Percentiles rank a stretch among this genome's conserved stretches.
These are phyloP conservation scores for Penstemon davidsonii DNA, from an alignment of 257 asterid genomes.

Conservation along the genomic window DNA sequence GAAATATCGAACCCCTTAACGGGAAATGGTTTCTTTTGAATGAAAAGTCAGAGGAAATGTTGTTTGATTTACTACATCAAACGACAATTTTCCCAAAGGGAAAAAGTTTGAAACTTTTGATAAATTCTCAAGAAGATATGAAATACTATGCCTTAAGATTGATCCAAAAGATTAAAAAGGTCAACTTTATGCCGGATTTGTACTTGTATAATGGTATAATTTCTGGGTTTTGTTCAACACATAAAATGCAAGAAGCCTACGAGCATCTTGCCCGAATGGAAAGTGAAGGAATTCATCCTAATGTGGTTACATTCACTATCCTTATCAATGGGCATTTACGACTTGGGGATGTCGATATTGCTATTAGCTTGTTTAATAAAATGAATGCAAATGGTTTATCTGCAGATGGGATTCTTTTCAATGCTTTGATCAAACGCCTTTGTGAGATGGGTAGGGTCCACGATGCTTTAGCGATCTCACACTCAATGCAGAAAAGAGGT, in stretches of 20 bases:
- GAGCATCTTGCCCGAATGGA: conserved; percentile 45
- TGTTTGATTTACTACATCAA: conserved; percentile 44
- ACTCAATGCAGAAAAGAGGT: conserved; percentile 58
- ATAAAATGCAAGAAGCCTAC: conserved; percentile 49
- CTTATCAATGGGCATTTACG: conserved; percentile 54
- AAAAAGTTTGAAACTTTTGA: conserved; percentile 25
- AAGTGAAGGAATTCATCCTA: conserved; percentile 49
- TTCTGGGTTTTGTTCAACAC: conserved; percentile 49
- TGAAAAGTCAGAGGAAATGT: conserved; percentile 33
- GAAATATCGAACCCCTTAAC: conserved; percentile 39
- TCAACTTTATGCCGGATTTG: conserved; percentile 40
- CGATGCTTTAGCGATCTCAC: conserved; percentile 49
- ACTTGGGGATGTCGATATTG: conserved; percentile 45
- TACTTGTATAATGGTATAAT: conserved; percentile 49
- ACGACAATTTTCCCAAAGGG: conserved; percentile 25
- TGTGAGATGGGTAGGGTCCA: conserved; percentile 46
- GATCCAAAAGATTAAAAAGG: conserved; percentile 33
- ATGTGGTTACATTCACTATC: conserved; percentile 62
- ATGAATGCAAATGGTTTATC: conserved; percentile 47
- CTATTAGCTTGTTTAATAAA: conserved; percentile 50
- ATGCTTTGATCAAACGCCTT: conserved; percentile 51
- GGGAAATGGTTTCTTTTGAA: conserved; percentile 36
- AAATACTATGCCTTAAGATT: conserved; percentile 35
- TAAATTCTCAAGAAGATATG: conserved; percentile 39
- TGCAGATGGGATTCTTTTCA: conserved; percentile 46